Evolutionary conservation across 139 green algal species (phyloP).

Genomic region (Chlorella sp.): DNA sequence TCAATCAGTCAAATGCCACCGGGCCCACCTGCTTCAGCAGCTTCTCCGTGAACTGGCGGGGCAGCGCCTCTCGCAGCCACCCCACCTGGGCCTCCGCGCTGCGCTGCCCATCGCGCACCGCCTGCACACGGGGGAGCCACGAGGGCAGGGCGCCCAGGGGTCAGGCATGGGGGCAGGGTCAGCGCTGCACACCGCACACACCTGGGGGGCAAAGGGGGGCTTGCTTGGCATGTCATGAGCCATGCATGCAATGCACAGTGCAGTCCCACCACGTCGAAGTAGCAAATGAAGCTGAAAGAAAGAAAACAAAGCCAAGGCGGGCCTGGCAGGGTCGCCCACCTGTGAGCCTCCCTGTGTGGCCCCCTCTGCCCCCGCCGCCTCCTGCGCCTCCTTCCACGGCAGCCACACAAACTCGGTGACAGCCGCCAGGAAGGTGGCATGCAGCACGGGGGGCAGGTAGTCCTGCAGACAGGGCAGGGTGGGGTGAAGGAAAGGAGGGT

Average conservation of each 20-base stretch:
- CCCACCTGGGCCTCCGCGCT: conserved; percentile 63
- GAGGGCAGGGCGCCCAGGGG: neutral
- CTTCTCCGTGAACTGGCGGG: conserved; percentile 71
- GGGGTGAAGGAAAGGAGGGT: neutral
- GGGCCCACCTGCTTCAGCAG: conserved; percentile 63
- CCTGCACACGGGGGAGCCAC: conserved; percentile 45
- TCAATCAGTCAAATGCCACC: neutral
- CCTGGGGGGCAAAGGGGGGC: neutral
- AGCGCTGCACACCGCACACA: neutral
- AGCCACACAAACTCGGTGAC: conserved; percentile 90
- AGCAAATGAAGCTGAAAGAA: neutral
- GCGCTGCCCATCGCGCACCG: conserved; percentile 41
- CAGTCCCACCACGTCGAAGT: no score
- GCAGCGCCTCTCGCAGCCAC: conserved; percentile 62
- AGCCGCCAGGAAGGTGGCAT: conserved; percentile 69
- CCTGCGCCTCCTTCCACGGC: conserved; percentile 79
- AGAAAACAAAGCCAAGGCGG: no score
- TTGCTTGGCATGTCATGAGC: neutral
- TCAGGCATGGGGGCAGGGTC: neutral
- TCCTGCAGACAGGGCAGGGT: conserved; percentile 45
- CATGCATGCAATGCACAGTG: neutral
- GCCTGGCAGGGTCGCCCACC: conserved; percentile 1
- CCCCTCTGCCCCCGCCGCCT: neutral
- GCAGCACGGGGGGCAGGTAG: conserved; percentile 76
- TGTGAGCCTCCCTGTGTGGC: conserved; percentile 50